Evolutionary conservation across 2,329 filamentous ascomycete genomes (phyloP), one percentile per base, ranked within the genome.

Genomic region (Aspergillus sp.): DNA sequence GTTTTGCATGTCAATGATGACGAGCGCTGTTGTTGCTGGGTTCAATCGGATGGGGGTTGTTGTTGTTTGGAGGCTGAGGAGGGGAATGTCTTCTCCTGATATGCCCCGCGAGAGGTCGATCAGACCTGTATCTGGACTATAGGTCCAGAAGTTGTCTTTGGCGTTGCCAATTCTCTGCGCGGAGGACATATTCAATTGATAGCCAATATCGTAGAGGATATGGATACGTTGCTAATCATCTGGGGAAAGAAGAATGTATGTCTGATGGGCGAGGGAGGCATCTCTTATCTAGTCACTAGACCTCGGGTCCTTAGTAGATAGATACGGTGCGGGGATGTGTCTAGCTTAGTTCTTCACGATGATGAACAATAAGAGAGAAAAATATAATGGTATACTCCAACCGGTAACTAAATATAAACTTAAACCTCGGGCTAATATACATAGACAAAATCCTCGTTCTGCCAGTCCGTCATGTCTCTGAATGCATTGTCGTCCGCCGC

Each of bases 381-480:
- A 22, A 22, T 4, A 22, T 22, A 22, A 22, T 22, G 5, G 3
- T 2, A n/a, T 13, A 8, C 35, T 38, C 19, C 16, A 42, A 22
- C 7, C 3, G 19, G 7, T 13, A 7, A 20, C 17, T 7, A 22
- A 4, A 26, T 32, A 10, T 16, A 7, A 11, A 4, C 9, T 7
- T 3, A 16, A 24, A 32, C 22, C 20, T 13, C 9, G 9, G 2
- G 17, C 56, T 63, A 79, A 47, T 74, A 82, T 2, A 85, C 76
- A 66, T 82, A 86, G 6, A 85, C 75, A 60, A 86, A 86, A 54
- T 86, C 82, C 60, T 86, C 82, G 55, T 86, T 86, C 67, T 80
- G 72, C 60, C 81, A 66, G 63, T 86, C 83, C 14, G 82, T 85
- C 16, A 80, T 67, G 62, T 87, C 84, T 46, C 80, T 78, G 60